phyloP scores from a whole-genome alignment of 176 grass and related monocot genomes.

The Elymus sibiricus region DNA sequence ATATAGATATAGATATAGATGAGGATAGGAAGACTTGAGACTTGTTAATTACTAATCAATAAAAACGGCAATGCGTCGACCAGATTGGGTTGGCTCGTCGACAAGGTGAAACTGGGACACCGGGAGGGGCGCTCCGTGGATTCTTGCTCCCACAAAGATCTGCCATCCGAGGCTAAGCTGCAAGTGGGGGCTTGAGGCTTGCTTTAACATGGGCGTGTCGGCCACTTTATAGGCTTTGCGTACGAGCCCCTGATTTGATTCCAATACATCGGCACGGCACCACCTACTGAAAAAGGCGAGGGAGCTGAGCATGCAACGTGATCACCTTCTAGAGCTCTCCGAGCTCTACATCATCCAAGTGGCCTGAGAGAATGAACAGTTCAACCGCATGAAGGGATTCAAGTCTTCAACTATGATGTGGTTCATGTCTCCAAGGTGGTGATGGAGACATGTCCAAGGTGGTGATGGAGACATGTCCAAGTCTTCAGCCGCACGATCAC shows the following conservation, averaged over 20 bases:
- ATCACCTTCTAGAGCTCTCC: conserved; percentile 26
- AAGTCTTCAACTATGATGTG: background rate
- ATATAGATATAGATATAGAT: too few relatives aligned
- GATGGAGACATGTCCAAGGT: background rate
- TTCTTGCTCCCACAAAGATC: conserved; percentile 33
- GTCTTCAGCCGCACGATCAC: too few relatives aligned
- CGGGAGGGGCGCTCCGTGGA: background rate
- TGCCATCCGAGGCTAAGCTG: conserved; percentile 18
- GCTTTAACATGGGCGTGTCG: conserved; percentile 60
- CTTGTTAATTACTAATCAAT: too few relatives aligned
- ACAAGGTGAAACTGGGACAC: background rate
- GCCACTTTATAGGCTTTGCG: conserved; percentile 47
- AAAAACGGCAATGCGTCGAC: too few relatives aligned
- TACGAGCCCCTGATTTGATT: conserved; percentile 26
- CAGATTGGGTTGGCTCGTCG: background rate
- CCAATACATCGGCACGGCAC: conserved; percentile 1
- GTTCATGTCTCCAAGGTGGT: background rate
- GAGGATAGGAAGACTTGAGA: too few relatives aligned
- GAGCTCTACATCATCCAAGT: background rate
- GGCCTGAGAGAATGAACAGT: background rate
- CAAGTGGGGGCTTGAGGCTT: background rate
- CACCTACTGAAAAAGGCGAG: background rate
- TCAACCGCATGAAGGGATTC: background rate
- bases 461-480: background rate
- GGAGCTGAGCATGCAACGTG: conserved; percentile 17